These are phyloP conservation scores for Pythium oligandrum DNA, from an alignment of 352 stramenopile genomes.

Conservation along the genomic window DNA sequence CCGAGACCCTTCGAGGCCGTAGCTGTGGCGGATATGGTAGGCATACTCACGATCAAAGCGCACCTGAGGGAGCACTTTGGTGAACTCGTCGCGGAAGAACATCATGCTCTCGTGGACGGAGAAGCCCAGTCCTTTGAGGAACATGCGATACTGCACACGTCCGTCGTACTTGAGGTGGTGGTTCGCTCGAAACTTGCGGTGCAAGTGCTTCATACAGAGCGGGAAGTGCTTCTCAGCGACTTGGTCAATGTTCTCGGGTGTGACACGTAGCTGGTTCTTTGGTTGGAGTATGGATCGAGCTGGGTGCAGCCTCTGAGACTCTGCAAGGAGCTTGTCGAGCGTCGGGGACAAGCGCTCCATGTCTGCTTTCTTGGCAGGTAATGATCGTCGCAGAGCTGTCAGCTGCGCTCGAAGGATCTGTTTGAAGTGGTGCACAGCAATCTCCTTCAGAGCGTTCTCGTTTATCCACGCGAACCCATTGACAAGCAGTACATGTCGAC, in stretches of 20 bases:
- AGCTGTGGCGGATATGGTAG: slow-evolving; percentile 87
- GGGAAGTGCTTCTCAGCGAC: slow-evolving; percentile 57
- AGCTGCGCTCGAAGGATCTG: slow-evolving; percentile 28
- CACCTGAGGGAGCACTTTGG: slow-evolving; percentile 39
- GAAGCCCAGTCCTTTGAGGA: slow-evolving; percentile 81
- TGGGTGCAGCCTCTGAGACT: slow-evolving; percentile 23
- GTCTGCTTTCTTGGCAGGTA: slow-evolving; percentile 28
- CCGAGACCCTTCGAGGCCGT: slow-evolving; percentile 72
- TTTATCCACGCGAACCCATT: slow-evolving; percentile 46
- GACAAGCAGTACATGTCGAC: slow-evolving; percentile 36
- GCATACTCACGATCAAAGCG: slow-evolving; percentile 83
- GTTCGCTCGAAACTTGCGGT: slow-evolving; percentile 62
- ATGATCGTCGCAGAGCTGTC: slow-evolving; percentile 31
- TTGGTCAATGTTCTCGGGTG: slow-evolving; percentile 67
- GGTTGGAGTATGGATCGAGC: neutral
- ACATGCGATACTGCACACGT: slow-evolving; percentile 77
- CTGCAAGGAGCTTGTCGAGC: slow-evolving; percentile 29
- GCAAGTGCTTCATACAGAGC: slow-evolving; percentile 75
- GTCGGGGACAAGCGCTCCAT: slow-evolving; percentile 35
- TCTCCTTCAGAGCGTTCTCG: slow-evolving; percentile 22
- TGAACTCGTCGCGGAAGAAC: slow-evolving; percentile 78
- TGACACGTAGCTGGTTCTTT: slow-evolving; percentile 27
- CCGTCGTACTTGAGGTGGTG: slow-evolving; percentile 87
- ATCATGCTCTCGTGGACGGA: slow-evolving; percentile 69
- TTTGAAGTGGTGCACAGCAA: slow-evolving; percentile 42